Evolutionary conservation across 2,329 filamentous ascomycete genomes (phyloP).

Genomic region (Xylaria hypoxylon): DNA sequence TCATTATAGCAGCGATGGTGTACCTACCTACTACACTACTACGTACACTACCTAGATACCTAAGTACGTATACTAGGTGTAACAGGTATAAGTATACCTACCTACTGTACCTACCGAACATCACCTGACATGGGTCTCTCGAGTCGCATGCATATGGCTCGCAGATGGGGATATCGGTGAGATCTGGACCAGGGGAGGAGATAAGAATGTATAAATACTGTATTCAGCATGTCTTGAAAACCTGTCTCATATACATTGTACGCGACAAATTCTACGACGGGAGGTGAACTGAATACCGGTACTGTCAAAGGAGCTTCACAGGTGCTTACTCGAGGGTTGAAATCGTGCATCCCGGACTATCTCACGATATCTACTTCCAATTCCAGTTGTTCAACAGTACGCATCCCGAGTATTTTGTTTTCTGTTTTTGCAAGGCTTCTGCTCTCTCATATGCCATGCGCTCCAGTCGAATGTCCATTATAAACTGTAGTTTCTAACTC

Average conservation of each 20-base stretch:
- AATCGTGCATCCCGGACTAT: not conserved
- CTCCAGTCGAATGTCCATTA: not conserved
- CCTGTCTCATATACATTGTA: not conserved
- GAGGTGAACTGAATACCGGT: not conserved
- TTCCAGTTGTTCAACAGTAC: slow-evolving; percentile 10
- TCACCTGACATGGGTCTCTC: slow-evolving; percentile 22
- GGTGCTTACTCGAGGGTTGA: not conserved
- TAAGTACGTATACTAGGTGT: too few species aligned
- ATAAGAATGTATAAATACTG: slow-evolving; percentile 33
- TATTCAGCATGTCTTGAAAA: slow-evolving; percentile 2
- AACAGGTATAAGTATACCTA: too few species aligned
- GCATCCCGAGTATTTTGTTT: not conserved
- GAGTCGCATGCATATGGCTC: slow-evolving; percentile 4
- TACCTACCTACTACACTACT: too few species aligned
- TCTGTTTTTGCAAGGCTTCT: not conserved
- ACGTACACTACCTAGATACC: too few species aligned
- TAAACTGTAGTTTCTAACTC: not conserved
- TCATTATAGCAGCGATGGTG: not conserved
- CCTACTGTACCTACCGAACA: slow-evolving; percentile 1
- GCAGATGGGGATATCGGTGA: slow-evolving; percentile 3
- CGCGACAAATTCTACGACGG: not conserved
- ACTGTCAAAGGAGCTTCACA: not conserved
- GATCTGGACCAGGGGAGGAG: slow-evolving; percentile 14
- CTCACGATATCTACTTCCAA: not conserved
- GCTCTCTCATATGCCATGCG: not conserved